Base-by-base conservation (phyloP, 345 rosid species). In the Physaria fendleri region DNA sequence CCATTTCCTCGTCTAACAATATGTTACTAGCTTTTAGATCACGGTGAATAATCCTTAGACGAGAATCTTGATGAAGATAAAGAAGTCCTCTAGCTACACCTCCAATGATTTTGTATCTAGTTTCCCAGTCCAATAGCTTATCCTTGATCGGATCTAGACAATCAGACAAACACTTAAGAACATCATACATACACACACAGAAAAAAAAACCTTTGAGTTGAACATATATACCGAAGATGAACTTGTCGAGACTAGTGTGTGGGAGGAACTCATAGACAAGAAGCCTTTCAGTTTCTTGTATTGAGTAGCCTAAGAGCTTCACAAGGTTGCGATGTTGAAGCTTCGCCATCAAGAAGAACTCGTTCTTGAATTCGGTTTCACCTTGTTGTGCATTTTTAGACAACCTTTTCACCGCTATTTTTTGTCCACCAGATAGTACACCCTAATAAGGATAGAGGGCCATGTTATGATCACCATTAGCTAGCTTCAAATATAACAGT, bases 1-100 rank as follows among this genome's bases (percentile, higher is more conserved):
- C 79, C 84, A 83, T 75, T 3, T 64, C 74, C 2, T 33, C 40
- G 25, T 81, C 85, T 30, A 81, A 6, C 13, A 78, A 34, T 5
- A 83, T 62, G 46, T 80, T 83, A 52, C 88, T 80, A 22, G 85
- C 78, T 64, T 83, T 83, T 4, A 83, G 75, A 56, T 83, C 85
- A 33, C 81, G 69, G 52, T 78, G 88, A 54, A 78, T 74, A 14
- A 83, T 75, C 70, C 77, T 22, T 2, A 76, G 81, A 7, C 81
- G 70, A 62, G 85, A 81, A 59, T 82, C 87, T 51, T 81, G 81
- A 57, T 71, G 75, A 57, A 71, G 75, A 51, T 71, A 71, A 25
- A 71, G 22, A 50, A 71, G 55, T 6, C 75, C 75, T 59, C 75
- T 32, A 14, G 66, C 75, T 23, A 71, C 64, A 39, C 71, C 75